phyloP scores from a whole-genome alignment of 2,329 filamentous ascomycete species.

The Aureobasidium melanogenum region DNA sequence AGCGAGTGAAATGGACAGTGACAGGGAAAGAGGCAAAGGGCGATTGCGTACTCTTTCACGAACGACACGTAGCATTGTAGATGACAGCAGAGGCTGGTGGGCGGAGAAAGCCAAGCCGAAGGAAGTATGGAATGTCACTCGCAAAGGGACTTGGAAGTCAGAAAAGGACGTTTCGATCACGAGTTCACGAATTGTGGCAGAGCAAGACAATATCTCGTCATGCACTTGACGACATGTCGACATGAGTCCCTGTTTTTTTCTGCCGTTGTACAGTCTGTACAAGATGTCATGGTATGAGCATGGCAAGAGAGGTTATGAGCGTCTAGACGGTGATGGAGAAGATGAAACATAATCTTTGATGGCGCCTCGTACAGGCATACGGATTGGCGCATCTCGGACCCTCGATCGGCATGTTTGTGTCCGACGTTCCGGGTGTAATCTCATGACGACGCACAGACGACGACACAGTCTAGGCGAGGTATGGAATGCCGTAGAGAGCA shows the following conservation, averaged over 20 bases:
- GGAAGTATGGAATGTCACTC: neutral
- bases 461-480: neutral
- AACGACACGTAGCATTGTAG: neutral
- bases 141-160: neutral
- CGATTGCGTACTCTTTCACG: neutral
- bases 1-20: neutral
- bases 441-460: neutral
- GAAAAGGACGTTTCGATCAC: neutral
- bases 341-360: neutral
- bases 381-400: neutral
- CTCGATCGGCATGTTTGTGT: neutral
- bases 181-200: neutral
- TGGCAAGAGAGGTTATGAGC: neutral
- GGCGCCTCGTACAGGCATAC: neutral
- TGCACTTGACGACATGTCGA: neutral
- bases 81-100: neutral
- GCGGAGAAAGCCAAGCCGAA: neutral
- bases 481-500: neutral
- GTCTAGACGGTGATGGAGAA: neutral
- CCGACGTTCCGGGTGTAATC: neutral
- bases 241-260: neutral
- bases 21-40: neutral
- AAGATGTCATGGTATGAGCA: neutral
- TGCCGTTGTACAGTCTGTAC: neutral
- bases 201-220: neutral